A percentile compares a stretch with the other conserved stretches of the same genome.
These are phyloP conservation scores for Aspergillus nidulans DNA, from an alignment of 495 filamentous ascomycete genomes.

Conservation along the genomic window DNA sequence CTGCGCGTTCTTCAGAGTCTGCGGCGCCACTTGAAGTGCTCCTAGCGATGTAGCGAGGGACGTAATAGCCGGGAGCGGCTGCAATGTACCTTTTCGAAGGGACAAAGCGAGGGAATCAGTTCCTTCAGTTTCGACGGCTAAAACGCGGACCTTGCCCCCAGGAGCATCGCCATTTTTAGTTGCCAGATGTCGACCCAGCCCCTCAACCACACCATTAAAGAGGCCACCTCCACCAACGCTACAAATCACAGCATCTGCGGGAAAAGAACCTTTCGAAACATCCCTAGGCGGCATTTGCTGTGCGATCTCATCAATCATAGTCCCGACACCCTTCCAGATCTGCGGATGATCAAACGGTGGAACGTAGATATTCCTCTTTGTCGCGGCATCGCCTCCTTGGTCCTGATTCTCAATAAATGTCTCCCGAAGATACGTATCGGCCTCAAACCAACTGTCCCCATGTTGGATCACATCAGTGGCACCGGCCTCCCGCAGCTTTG, in stretches of 20 bases:
- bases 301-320: conserved; percentile 67
- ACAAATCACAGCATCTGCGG: conserved; percentile 67
- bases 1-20: conserved; percentile 58
- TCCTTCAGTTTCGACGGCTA: conserved; percentile 77
- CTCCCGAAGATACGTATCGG: conserved; percentile 63
- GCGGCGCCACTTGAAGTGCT: conserved; percentile 60
- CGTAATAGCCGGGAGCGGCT: conserved; percentile 67
- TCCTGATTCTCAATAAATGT: conserved; percentile 45
- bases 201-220: conserved; percentile 69
- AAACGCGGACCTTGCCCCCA: conserved; percentile 42
- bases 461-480: conserved; percentile 64
- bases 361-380: conserved; percentile 50
- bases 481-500: conserved; percentile 62
- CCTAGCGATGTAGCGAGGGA: conserved; percentile 74
- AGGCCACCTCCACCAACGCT: conserved; percentile 86
- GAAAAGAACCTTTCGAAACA: conserved; percentile 14
- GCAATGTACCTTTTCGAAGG: conserved; percentile 49
- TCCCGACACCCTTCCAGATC: conserved; percentile 71
- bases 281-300: conserved; percentile 42
- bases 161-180: not conserved
- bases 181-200: conserved; percentile 49
- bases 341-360: conserved; percentile 76
- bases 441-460: conserved; percentile 72
- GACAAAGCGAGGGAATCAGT: conserved; percentile 62
- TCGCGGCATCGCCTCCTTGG: conserved; percentile 15